phyloP scores from a whole-genome alignment of 75 land plant species.

The Sequoiadendron giganteum region DNA sequence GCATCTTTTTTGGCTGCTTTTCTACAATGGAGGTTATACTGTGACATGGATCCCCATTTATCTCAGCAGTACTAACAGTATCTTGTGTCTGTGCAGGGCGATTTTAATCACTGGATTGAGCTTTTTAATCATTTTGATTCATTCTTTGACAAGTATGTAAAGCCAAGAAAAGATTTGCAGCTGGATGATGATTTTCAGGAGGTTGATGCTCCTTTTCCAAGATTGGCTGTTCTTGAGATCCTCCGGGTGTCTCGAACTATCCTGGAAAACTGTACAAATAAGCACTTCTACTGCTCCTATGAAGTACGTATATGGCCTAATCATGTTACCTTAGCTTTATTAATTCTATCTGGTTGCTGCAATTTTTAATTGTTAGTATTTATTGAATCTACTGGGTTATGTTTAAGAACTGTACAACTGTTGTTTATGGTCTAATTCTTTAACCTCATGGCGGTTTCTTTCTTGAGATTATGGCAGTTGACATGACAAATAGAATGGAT shows the following conservation, averaged over 20 bases:
- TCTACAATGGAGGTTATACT: constrained; percentile 3
- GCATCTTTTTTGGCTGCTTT: not conserved
- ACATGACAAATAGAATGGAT: not conserved
- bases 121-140: constrained; percentile 87
- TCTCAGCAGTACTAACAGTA: not conserved
- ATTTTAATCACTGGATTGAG: constrained; percentile 96
- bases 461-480: not conserved
- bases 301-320: constrained; percentile 51
- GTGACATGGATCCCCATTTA: not conserved
- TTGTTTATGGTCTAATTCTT: too few relatives aligned
- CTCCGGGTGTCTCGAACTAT: constrained; percentile 80
- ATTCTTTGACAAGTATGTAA: constrained; percentile 79
- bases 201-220: constrained; percentile 67
- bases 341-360: not conserved
- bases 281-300: constrained; percentile 74
- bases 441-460: too few relatives aligned
- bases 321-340: not conserved
- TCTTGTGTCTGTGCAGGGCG: constrained; percentile 66
- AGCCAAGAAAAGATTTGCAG: constrained; percentile 82
- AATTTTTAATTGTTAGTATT: not conserved
- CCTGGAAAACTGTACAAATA: constrained; percentile 87
- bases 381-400: not conserved
- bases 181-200: constrained; percentile 65
- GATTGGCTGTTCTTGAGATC: constrained; percentile 81
- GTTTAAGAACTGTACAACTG: not conserved